phyloP scores from a whole-genome alignment of 2,329 filamentous ascomycete genomes.

The Phoma herbarum region DNA sequence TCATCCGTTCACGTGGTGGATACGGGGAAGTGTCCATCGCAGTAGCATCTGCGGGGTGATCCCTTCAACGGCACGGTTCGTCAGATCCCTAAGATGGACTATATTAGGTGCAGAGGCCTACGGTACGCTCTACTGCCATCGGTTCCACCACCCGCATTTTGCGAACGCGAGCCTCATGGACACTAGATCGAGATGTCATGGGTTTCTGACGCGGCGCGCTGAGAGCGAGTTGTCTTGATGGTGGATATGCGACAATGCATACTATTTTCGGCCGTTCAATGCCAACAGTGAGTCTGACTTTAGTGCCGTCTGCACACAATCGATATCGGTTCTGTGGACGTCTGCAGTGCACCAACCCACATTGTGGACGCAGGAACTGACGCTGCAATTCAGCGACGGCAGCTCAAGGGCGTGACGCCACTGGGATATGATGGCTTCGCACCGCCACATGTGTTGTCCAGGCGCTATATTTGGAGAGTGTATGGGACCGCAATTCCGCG shows the following conservation, averaged over 20 bases:
- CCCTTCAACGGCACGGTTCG: conserved; percentile 13
- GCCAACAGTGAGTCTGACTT: neutral
- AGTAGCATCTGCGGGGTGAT: conserved; percentile 30
- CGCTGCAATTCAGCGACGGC: neutral
- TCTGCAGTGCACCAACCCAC: conserved; percentile 5
- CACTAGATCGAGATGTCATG: neutral
- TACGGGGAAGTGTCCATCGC: conserved; percentile 5
- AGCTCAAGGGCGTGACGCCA: neutral
- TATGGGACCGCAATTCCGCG: neutral
- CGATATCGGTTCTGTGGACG: conserved; percentile 15
- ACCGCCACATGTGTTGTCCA: conserved; percentile 17
- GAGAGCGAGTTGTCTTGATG: neutral
- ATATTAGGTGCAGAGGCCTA: conserved; percentile 27
- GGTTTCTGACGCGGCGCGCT: neutral
- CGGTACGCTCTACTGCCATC: conserved; percentile 23
- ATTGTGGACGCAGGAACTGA: conserved; percentile 13
- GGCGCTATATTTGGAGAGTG: conserved; percentile 2
- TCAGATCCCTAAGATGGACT: conserved; percentile 16
- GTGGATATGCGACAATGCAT: conserved; percentile 4
- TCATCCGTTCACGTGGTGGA: conserved; percentile 25
- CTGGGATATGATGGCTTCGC: neutral
- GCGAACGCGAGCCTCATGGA: conserved; percentile 9
- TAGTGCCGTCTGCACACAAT: conserved; percentile 6
- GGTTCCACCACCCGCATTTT: conserved; percentile 10
- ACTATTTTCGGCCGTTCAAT: conserved; percentile 7